Evolutionary conservation across 495 filamentous ascomycete genomes (phyloP), one percentile per base, ranked within the genome.

Genomic region (Xylaria acuta): DNA sequence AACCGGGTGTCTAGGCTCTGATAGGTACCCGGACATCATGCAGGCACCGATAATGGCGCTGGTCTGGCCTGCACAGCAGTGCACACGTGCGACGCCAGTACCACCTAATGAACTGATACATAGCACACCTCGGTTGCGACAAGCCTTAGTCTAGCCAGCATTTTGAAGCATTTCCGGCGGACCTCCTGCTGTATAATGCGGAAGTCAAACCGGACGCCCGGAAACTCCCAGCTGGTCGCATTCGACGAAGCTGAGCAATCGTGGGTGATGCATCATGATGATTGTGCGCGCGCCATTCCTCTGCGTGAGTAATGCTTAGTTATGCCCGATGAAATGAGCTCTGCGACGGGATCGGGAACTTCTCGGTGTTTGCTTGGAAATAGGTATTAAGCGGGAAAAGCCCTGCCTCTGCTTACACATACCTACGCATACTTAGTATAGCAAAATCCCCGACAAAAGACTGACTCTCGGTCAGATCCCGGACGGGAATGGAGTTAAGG

Each of bases 301-400:
- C 51, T 4, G 58, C 0, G 62, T 65, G 62, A 65, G 43, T 51
- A 67, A 67, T 67, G 43, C 45, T 67, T 30, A 53, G 64, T 53
- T 11, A 53, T 53, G 45, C 30, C 49, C 7, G 30, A 43, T 56
- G 9, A 25, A 12, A 36, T 66, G 22, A 40, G 16, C 41, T 27
- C 3, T 22, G 30, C 43, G 30, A 22, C 45, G 32, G 45, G 8
- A 14, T 40, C 64, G 64, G 47, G n/a, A 36, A n/a, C 30, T 32
- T 30, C 49, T 54, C 65, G 65, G 65, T 18, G 47, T 67, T 56
- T 67, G 65, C 65, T 67, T 51, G 45, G 27, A 53, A 67, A 53
- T 51, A 27, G 32, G 47, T 14, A 25, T 51, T 25, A n/a, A 38
- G 25, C 32, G 30, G 3, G 45, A n/a, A n/a, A n/a, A 38, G 36